Percentiles rank a stretch among this genome's conserved stretches.
Evolutionary conservation across 2,329 filamentous ascomycete genomes (phyloP).

Genomic region (Balansia obtecta): DNA sequence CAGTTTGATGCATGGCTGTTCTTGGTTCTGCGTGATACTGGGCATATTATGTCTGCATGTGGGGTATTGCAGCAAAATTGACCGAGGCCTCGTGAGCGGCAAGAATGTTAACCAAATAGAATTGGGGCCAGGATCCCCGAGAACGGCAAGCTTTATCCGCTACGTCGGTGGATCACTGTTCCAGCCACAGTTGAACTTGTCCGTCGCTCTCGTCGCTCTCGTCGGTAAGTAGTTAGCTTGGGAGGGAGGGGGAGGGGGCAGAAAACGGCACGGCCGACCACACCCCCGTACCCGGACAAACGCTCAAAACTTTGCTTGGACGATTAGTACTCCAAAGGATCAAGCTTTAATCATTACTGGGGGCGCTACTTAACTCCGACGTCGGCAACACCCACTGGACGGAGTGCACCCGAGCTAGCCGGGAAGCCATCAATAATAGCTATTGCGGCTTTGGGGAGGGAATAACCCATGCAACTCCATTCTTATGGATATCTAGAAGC

Average conservation of each 20-base stretch:
- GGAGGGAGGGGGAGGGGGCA: no score
- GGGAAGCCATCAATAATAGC: no score
- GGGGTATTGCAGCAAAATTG: neutral
- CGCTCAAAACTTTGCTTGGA: no score
- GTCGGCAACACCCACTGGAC: neutral
- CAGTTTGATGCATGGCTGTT: neutral
- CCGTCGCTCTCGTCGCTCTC: no score
- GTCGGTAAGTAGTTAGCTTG: neutral
- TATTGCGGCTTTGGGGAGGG: no score
- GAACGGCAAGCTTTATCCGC: neutral
- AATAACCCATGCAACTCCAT: no score
- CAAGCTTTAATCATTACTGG: neutral
- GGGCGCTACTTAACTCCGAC: neutral
- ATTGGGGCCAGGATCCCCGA: neutral
- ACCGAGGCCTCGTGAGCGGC: neutral
- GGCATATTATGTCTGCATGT: no score
- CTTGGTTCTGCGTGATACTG: no score
- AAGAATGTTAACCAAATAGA: neutral
- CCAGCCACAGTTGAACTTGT: no score
- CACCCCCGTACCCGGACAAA: constrained; percentile 4
- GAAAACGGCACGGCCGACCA: neutral
- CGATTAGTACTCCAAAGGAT: neutral
- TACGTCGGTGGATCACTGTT: neutral
- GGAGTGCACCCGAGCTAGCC: no score
- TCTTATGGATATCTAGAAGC: no score